Evolutionary conservation across 2,329 filamentous ascomycete species (phyloP).

Genomic region (Daldinia sp.): DNA sequence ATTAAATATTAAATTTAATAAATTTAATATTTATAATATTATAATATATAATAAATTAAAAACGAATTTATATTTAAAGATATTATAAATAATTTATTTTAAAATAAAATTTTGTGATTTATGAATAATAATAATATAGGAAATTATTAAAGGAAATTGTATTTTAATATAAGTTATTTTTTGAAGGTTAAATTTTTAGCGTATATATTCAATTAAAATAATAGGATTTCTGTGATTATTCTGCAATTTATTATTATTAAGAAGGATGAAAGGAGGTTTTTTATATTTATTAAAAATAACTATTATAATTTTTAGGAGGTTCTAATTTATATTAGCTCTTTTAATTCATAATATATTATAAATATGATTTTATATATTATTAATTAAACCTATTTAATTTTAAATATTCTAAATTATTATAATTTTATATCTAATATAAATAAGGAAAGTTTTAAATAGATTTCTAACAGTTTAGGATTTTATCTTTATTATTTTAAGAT

Average conservation of each 20-base stretch:
- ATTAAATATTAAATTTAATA: not conserved
- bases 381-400: not conserved
- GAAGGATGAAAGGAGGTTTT: not conserved
- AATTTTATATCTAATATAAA: not conserved
- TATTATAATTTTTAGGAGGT: not conserved
- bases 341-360: not conserved
- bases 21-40: not conserved
- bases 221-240: not conserved
- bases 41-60: not conserved
- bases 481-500: too few species aligned
- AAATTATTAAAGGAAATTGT: not conserved
- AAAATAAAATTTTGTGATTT: not conserved
- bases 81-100: not conserved
- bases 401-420: not conserved
- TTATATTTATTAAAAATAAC: not conserved
- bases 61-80: not conserved
- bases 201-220: not conserved
- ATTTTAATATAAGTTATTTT: not conserved
- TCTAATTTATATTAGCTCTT: not conserved
- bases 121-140: not conserved
- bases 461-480: too few species aligned
- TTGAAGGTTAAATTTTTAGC: not conserved
- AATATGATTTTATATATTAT: not conserved
- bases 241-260: not conserved
- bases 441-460: not conserved